Evolutionary conservation across 192 early-diverging fungal genomes (phyloP), one percentile per base, ranked within the genome.

Genomic region (Mortierella alpina): DNA sequence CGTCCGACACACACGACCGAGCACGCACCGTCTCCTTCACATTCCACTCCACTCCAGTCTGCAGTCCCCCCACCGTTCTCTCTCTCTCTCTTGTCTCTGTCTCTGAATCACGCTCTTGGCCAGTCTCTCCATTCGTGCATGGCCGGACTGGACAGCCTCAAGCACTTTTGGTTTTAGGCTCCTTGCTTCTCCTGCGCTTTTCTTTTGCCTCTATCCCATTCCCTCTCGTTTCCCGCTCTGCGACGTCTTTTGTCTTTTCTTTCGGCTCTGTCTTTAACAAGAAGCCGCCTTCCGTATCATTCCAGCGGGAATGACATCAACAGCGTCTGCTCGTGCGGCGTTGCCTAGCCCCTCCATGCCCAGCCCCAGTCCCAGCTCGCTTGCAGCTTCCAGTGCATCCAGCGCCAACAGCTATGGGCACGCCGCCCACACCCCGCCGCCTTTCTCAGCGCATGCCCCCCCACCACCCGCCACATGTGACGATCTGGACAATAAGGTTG

Each of bases 401-500:
- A 51, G 46, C 11, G 5, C 54, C 5, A 68, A 44, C 18, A 46
- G 20, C 42, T 68, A 58, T 58, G 55, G 15, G 7, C 58, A 17
- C 47, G 23, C 55, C 1, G 50, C 49, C 5, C 56, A 58, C 45
- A 58, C 56, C 15, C 41, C 62, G 7, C 66, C 66, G 20, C 56
- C 56, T 7, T 67, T 54, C 6, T 68, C 55, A 6, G 18, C 45
- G 12, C 40, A 31, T 59, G 55, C 45, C 14, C 39, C 66, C 17
- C 5, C 50, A 45, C 66, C 66, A 6, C 53, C 40, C 3, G 42
- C 23, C 55, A 18, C 22, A 41, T 15, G 12, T 13, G 55, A 50
- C 39, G 66, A 68, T 50, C 39, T 68, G 55, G 66, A 68, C 58
- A 55, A 68, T 59, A 68, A 68, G 47, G 50, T 68, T 55, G 23